These are phyloP conservation scores for Crithidia bombi DNA, from an alignment of 208 protist species.

Conservation along the genomic window DNA sequence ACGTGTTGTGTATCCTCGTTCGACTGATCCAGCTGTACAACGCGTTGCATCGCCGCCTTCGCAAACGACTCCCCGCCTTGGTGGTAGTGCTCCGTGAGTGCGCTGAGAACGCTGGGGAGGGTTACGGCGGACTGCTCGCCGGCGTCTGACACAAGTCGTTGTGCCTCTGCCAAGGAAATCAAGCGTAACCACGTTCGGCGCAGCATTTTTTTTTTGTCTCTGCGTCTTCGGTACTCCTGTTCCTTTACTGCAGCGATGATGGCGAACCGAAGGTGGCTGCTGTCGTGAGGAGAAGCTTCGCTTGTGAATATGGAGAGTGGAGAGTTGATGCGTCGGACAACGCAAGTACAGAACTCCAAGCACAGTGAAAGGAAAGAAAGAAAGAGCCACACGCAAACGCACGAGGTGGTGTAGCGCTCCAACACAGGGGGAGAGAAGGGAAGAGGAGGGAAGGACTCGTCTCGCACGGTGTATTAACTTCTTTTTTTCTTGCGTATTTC, in stretches of 20 bases:
- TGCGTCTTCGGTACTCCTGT: too few relatives aligned
- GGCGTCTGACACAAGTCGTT: constrained; percentile 44
- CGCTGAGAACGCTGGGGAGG: constrained; percentile 37
- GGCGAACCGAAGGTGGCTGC: too few relatives aligned
- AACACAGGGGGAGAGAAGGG: too few relatives aligned
- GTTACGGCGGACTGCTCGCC: constrained; percentile 19
- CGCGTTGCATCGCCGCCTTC: constrained; percentile 41
- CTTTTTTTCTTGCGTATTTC: too few relatives aligned
- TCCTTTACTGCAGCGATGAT: too few relatives aligned
- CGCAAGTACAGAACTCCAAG: too few relatives aligned
- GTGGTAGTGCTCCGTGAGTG: constrained; percentile 40
- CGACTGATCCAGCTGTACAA: constrained; percentile 64
- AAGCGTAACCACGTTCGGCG: constrained; percentile 19
- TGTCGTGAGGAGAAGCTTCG: too few relatives aligned
- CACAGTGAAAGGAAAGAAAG: too few relatives aligned
- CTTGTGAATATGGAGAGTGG: background rate
- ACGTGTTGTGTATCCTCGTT: constrained; percentile 63
- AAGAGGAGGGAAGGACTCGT: too few relatives aligned
- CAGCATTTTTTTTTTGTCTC: constrained; percentile 14
- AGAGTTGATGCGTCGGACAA: background rate
- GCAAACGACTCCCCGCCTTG: constrained; percentile 39
- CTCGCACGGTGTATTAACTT: too few relatives aligned
- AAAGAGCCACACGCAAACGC: too few relatives aligned
- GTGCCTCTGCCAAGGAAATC: constrained; percentile 51
- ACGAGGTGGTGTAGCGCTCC: background rate